Base-by-base conservation (phyloP, 441 rosid genomes). In the Capsella rubella region DNA sequence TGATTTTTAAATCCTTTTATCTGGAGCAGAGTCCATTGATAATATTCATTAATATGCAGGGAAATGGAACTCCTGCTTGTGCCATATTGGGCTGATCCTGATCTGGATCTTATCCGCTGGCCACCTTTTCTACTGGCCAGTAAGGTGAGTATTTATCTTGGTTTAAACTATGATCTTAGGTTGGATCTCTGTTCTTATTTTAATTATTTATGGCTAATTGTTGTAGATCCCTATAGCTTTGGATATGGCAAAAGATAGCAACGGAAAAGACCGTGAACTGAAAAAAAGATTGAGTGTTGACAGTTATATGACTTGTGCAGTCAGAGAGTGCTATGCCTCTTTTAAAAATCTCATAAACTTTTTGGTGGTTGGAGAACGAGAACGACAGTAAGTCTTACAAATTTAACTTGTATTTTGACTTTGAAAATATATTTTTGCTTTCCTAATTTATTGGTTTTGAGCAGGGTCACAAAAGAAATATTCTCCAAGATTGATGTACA, bases 201-300 rank as follows among this genome's bases (percentile, higher is more conserved):
- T 72, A 14, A 37, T 59, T 52, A 49, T 40, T 37, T 46, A 5
- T 71, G 61, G 47, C 11, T 76, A 18, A 72, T 61, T 70, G 58
- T 21, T 62, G 34, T 79, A 90, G 95, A 88, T 90, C 34, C 95
- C 95, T 39, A 88, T 90, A 74, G 95, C 95, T 63, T 75, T 90
- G 84, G 92, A 89, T 83, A 89, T 89, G 95, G 95, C 95, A 40
- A 87, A 89, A 75, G 92, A 88, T 69, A 86, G 89, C 82, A 76
- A 79, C 37, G 80, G 84, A 47, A 87, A 87, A 51, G 91, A 86
- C 42, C 67, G 85, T 67, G 94, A 86, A 73, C 87, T 86, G 76
- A 82, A 21, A 70, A 90, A 88, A 81, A 84, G 91, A 76, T 46
- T 88, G 80, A 67, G 27, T 34, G 47, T 75, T 10, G 92, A 90